Conservation (phyloP, 2,329 filamentous ascomycete species). For the Fonsecaea multimorphosa region DNA sequence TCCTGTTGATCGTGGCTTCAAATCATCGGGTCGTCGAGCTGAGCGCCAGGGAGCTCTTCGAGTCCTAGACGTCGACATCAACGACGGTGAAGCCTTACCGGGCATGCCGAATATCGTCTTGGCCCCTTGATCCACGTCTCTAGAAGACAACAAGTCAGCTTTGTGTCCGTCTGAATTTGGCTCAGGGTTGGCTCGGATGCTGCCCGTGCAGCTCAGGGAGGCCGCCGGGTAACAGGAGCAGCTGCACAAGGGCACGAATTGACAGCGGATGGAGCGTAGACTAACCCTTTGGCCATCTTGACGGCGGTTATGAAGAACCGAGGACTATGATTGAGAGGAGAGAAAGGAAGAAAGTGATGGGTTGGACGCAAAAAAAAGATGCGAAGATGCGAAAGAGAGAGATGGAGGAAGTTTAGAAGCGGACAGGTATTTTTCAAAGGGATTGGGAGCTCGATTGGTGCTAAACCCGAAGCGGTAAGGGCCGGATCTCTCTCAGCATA, state of each 20-base stretch:
- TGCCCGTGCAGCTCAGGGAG: constrained; percentile 16
- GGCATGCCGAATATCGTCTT: constrained; percentile 58
- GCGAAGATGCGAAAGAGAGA: constrained; percentile 42
- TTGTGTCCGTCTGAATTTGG: neutral
- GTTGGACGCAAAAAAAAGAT: constrained; percentile 37
- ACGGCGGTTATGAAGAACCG: constrained; percentile 43
- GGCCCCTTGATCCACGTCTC: constrained; percentile 56
- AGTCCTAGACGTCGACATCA: constrained; percentile 13
- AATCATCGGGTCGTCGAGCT: constrained; percentile 7
- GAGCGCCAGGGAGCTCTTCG: constrained; percentile 2
- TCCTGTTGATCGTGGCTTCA: constrained; percentile 17
- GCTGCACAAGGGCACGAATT: neutral
- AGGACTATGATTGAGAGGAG: constrained; percentile 42
- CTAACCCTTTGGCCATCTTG: constrained; percentile 52
- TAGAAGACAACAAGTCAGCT: constrained; percentile 4
- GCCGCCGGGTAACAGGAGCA: neutral
- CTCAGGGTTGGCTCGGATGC: neutral
- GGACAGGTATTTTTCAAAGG: constrained; percentile 40
- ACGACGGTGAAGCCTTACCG: constrained; percentile 10
- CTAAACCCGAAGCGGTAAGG: constrained; percentile 28
- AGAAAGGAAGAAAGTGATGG: constrained; percentile 46
- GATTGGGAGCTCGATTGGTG: constrained; percentile 29
- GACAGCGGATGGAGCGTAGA: constrained; percentile 8
- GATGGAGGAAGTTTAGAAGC: constrained; percentile 42
- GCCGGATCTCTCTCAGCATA: constrained; percentile 13